A percentile compares a stretch with the other conserved stretches of the same genome.
Conservation (phyloP, 352 stramenopile species). For the Hyphochytrium catenoides region DNA sequence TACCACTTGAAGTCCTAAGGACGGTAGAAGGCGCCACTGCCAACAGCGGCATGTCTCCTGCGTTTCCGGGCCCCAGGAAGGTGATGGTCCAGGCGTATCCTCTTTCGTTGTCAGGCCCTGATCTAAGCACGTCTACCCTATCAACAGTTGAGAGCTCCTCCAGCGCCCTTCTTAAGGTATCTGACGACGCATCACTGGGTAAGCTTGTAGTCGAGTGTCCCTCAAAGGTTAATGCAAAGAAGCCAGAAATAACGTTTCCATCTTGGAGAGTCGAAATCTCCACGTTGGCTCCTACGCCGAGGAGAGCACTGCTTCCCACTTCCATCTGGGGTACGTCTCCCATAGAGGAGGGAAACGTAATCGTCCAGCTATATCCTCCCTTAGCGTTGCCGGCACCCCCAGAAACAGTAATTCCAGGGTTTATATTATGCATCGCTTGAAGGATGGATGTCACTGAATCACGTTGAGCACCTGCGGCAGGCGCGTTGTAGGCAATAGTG, state of each 20-base stretch:
- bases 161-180: constrained; percentile 25
- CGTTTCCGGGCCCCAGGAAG: constrained; percentile 35
- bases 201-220: constrained; percentile 65
- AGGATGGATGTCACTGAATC: too few species aligned
- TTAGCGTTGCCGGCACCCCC: too few species aligned
- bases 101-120: constrained; percentile 21
- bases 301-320: constrained; percentile 33
- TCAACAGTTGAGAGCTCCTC: constrained; percentile 27
- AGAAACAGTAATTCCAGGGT: too few species aligned
- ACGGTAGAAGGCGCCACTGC: too few species aligned
- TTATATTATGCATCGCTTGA: too few species aligned
- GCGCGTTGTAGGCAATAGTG: constrained; percentile 62
- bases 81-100: constrained; percentile 49
- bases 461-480: constrained; percentile 14
- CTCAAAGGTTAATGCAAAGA: constrained; percentile 72
- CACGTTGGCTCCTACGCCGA: constrained; percentile 33
- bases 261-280: constrained; percentile 25
- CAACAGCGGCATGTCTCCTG: constrained; percentile 25
- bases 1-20: too few species aligned
- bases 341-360: too few species aligned
- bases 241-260: constrained; percentile 39
- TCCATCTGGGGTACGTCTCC: constrained; percentile 27
- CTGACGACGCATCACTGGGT: constrained; percentile 37
- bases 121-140: constrained; percentile 25
- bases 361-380: too few species aligned